Conservation (phyloP, 2,329 filamentous ascomycete species). For the Raffaelea arxii region DNA sequence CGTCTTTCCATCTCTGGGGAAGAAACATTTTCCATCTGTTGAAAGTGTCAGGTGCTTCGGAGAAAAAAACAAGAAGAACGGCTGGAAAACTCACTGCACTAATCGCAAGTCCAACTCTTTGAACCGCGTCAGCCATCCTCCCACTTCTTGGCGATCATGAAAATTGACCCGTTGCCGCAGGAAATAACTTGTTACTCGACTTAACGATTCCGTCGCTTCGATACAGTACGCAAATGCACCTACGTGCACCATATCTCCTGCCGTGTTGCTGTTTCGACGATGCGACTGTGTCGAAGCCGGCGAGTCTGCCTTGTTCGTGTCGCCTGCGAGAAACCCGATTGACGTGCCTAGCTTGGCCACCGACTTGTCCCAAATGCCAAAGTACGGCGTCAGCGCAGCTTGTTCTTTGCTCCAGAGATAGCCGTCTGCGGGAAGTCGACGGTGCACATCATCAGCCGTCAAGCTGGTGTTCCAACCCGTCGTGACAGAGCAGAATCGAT, state of each 20-base stretch:
- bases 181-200: conserved; percentile 25
- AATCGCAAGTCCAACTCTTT: conserved; percentile 28
- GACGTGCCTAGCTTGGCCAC: conserved; percentile 19
- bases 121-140: conserved; percentile 27
- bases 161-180: conserved; percentile 24
- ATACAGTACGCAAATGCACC: conserved; percentile 28
- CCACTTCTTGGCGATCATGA: conserved; percentile 20
- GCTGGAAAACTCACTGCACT: conserved; percentile 18
- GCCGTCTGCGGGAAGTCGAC: conserved; percentile 23
- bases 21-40: conserved; percentile 16
- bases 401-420: conserved; percentile 21
- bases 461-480: conserved; percentile 22
- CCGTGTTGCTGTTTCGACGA: background rate
- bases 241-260: conserved; percentile 17
- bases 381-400: conserved; percentile 22
- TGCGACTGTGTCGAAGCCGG: conserved; percentile 1
- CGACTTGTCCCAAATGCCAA: conserved; percentile 24
- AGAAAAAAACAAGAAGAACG: background rate
- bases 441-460: conserved; percentile 21
- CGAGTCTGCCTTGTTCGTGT: background rate
- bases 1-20: conserved; percentile 15
- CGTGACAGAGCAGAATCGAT: conserved; percentile 13
- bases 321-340: conserved; percentile 8
- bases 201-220: conserved; percentile 27
- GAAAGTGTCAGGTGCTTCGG: background rate